Percentiles rank a stretch among this genome's conserved stretches.
Evolutionary conservation across 306 rosid genomes (phyloP).

Genomic region (Begonia masoniana): DNA sequence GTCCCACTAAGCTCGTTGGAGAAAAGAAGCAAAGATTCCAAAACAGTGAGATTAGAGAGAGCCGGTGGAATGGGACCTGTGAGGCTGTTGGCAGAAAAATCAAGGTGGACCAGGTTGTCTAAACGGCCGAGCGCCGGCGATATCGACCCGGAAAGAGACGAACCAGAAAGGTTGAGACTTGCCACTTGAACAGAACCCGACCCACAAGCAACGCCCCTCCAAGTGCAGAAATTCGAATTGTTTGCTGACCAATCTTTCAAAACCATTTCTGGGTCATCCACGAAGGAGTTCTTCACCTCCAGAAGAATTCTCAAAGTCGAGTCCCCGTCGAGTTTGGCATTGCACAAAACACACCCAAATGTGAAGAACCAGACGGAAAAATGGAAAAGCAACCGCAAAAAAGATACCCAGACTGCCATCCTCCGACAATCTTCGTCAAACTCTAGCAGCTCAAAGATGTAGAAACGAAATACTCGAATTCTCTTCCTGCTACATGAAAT

Average conservation of each 20-base stretch:
- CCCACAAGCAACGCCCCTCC: slow-evolving; percentile 70
- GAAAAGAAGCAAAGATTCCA: slow-evolving; percentile 65
- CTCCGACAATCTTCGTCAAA: too few relatives aligned
- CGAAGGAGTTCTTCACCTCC: slow-evolving; percentile 54
- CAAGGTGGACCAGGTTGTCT: slow-evolving; percentile 53
- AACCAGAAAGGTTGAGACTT: slow-evolving; percentile 71
- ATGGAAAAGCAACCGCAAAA: too few relatives aligned
- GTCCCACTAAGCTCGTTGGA: slow-evolving; percentile 64
- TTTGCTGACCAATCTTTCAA: slow-evolving; percentile 54
- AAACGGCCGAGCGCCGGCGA: slow-evolving; percentile 51
- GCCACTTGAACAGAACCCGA: slow-evolving; percentile 25
- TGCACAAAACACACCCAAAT: slow-evolving; percentile 11
- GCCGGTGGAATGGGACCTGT: slow-evolving; percentile 68
- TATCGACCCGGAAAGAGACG: slow-evolving; percentile 69
- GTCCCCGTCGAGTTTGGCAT: slow-evolving; percentile 16
- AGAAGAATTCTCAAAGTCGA: slow-evolving; percentile 44
- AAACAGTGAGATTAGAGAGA: slow-evolving; percentile 43
- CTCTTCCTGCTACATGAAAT: too few relatives aligned
- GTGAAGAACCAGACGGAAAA: too few relatives aligned
- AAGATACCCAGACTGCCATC: too few relatives aligned
- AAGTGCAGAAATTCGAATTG: slow-evolving; percentile 48
- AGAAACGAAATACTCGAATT: too few relatives aligned
- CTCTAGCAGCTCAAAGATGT: too few relatives aligned
- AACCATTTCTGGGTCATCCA: slow-evolving; percentile 43
- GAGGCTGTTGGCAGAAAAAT: slow-evolving; percentile 70